Base-by-base conservation (phyloP, 306 rosid genomes). In the Elaeagnus macrophylla region DNA sequence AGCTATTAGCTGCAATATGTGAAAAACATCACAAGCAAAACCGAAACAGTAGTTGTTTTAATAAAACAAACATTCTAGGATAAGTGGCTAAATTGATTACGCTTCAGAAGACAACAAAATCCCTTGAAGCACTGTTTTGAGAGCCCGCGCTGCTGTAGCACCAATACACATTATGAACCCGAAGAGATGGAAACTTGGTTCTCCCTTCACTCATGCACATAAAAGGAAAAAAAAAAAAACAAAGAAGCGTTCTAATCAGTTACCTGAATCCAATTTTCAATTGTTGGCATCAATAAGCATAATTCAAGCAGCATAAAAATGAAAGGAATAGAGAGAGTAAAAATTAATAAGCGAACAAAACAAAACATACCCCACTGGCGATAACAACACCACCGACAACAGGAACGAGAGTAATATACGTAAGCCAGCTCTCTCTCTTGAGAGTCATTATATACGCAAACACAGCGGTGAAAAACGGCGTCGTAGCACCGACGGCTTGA, bases 111-210 rank as follows among this genome's bases (percentile, higher is more conserved):
- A 93, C 48, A 93, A 94, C 67, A 93, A 74, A 75, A 93, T 84
- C 59, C 99, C 99, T 63, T 93, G 99, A 19, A 93, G 79, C 50
- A 93, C 99, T 7, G 99, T 73, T 64, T 93, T 93, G 37, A 93
- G 81, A 2, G 99, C 99, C 61, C 99, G 83, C 41, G 99, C 99
- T 65, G 94, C 99, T 1, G 99, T 93, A 7, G 99, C 99, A 1
- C 96, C 93, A 37, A 93, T 8, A 53, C 99, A 93, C 42, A 93
- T 74, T 58, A 93, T 68, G 75, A 93, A 93, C 54, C 99, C 99
- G 69, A 93, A 93, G 56, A 93, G 72, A 85, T 93, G 99, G 81
- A 93, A 93, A 71, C 99, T 93, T 0, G 99, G 99, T 74, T 93
- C 99, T 68, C 99, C 95, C 99, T 93, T 25, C 32, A 25, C 32